Conservation (phyloP, 192 early-diverging fungal genomes). For the Backusella circina region DNA sequence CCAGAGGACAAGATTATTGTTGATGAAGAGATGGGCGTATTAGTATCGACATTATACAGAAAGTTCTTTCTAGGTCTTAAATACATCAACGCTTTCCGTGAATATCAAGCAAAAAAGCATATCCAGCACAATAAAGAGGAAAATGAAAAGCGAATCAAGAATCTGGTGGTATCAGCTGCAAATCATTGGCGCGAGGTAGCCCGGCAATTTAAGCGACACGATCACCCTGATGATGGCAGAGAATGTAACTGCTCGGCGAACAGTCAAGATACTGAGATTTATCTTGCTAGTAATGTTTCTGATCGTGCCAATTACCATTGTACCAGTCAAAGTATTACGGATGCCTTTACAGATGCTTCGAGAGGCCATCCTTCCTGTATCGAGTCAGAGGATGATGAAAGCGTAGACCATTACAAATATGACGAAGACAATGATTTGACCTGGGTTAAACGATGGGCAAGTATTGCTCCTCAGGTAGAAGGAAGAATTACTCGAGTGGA, state of each 20-base stretch:
- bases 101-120: conserved; percentile 21
- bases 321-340: conserved; percentile 7
- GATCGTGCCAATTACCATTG: conserved; percentile 8
- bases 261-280: background rate
- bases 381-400: conserved; percentile 36
- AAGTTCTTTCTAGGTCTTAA: conserved; percentile 60
- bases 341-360: conserved; percentile 21
- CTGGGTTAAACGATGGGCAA: conserved; percentile 53
- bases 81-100: conserved; percentile 51
- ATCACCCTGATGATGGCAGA: background rate
- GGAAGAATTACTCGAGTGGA: conserved; percentile 45
- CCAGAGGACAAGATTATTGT: conserved; percentile 43
- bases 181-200: conserved; percentile 15
- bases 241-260: background rate
- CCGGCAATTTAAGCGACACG: background rate
- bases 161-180: background rate
- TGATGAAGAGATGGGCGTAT: conserved; percentile 61
- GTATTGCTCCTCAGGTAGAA: conserved; percentile 48
- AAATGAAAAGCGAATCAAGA: conserved; percentile 14
- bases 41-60: conserved; percentile 49
- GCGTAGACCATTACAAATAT: conserved; percentile 33
- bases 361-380: conserved; percentile 29
- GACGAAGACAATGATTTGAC: background rate
- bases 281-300: background rate
- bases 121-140: background rate